phyloP scores from a whole-genome alignment of 495 filamentous ascomycete genomes.

The Penicillium waksmanii region DNA sequence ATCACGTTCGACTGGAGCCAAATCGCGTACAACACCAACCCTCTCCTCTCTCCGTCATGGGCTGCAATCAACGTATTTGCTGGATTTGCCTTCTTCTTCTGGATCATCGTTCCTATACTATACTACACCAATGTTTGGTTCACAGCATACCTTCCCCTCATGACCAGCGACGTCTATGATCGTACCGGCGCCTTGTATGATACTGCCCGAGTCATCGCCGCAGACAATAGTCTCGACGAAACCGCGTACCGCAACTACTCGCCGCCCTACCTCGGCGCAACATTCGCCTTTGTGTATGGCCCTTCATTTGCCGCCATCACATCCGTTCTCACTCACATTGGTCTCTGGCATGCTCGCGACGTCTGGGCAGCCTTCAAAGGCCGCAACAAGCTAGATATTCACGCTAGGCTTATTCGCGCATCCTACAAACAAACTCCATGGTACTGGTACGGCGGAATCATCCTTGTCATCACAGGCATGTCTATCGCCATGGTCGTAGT shows the following conservation, averaged over 20 bases:
- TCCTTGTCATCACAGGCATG: constrained; percentile 72
- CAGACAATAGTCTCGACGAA: constrained; percentile 70
- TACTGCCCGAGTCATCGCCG: constrained; percentile 71
- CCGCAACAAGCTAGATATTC: constrained; percentile 56
- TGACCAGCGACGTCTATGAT: constrained; percentile 67
- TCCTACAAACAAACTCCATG: constrained; percentile 76
- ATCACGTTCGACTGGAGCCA: constrained; percentile 81
- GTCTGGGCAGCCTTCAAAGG: constrained; percentile 54
- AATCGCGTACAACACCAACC: constrained; percentile 44
- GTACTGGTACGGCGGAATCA: constrained; percentile 77
- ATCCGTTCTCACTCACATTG: constrained; percentile 64
- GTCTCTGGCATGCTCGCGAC: constrained; percentile 59
- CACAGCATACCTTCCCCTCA: constrained; percentile 45
- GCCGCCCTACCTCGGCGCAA: constrained; percentile 78
- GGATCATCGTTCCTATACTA: constrained; percentile 36
- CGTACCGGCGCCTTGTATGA: constrained; percentile 80
- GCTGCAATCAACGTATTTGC: constrained; percentile 61
- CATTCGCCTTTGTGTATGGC: constrained; percentile 79
- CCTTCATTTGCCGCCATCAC: constrained; percentile 82
- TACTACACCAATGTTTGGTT: constrained; percentile 47
- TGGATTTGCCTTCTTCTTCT: constrained; percentile 40
- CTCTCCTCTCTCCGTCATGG: constrained; percentile 41
- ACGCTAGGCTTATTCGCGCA: constrained; percentile 74
- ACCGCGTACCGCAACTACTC: constrained; percentile 79
- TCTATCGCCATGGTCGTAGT: constrained; percentile 81